Percentiles rank a stretch among this genome's conserved stretches.
phyloP scores from a whole-genome alignment of 1,284 basidiomycete genomes.

The Microbotryum scabiosae region DNA sequence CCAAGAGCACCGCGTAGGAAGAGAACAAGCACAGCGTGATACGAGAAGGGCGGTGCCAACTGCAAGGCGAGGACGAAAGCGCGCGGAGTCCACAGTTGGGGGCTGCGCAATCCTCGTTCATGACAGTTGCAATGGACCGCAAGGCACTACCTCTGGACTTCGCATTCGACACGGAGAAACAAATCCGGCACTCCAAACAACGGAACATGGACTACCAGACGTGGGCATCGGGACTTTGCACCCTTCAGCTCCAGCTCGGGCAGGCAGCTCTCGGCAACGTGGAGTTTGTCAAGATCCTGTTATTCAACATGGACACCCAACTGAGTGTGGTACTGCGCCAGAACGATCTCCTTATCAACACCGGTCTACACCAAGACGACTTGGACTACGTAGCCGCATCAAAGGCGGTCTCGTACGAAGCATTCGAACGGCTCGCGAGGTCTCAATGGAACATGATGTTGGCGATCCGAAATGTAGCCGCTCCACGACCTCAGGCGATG shows the following conservation, averaged over 20 bases:
- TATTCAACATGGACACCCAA: slow-evolving; percentile 10
- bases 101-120: no score
- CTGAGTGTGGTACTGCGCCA: background rate
- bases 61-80: no score
- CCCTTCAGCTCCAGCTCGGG: background rate
- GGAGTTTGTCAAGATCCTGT: background rate
- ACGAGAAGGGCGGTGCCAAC: no score
- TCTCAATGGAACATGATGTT: background rate
- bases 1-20: no score
- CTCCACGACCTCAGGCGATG: no score
- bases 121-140: background rate
- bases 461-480: background rate
- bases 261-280: background rate
- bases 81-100: no score
- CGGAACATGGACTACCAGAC: background rate
- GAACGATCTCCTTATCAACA: background rate
- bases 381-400: background rate
- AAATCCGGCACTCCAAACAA: background rate
- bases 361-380: slow-evolving; percentile 1
- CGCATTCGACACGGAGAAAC: background rate
- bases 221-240: background rate
- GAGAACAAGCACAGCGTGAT: no score
- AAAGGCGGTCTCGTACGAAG: background rate
- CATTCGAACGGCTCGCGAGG: background rate
- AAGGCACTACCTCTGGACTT: slow-evolving; percentile 1